phyloP scores from a whole-genome alignment of 441 rosid species.

The Iberis amara region DNA sequence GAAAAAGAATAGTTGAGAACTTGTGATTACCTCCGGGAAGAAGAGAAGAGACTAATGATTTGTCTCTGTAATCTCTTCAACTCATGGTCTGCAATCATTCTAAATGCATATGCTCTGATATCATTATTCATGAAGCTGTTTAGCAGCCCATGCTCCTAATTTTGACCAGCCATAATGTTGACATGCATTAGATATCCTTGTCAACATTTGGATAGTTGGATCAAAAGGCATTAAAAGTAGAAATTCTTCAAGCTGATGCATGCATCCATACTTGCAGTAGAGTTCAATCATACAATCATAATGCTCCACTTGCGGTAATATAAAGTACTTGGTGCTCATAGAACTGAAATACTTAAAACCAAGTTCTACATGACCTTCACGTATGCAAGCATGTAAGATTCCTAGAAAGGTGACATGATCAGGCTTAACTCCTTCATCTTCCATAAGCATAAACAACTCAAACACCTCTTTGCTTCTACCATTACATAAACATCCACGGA shows the following conservation, averaged over 20 bases:
- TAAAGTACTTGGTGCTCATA: constrained; percentile 42
- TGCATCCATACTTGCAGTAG: constrained; percentile 39
- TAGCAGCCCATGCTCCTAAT: constrained; percentile 60
- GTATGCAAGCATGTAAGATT: constrained; percentile 57
- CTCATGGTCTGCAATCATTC: neutral
- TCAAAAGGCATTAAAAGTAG: constrained; percentile 56
- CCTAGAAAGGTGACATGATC: constrained; percentile 64
- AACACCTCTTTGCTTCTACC: constrained; percentile 52
- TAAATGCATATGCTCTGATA: no score
- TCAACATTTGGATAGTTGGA: constrained; percentile 52
- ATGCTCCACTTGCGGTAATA: constrained; percentile 67
- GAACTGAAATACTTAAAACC: constrained; percentile 49
- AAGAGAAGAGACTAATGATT: constrained; percentile 1
- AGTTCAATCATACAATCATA: constrained; percentile 69
- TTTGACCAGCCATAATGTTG: constrained; percentile 33
- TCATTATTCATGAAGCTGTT: constrained; percentile 30
- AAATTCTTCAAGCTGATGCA: constrained; percentile 57
- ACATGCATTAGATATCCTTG: constrained; percentile 44
- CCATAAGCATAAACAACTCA: constrained; percentile 49
- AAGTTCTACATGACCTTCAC: constrained; percentile 42
- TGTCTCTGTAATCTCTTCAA: constrained; percentile 10
- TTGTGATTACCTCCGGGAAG: constrained; percentile 8
- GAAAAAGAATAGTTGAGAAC: neutral
- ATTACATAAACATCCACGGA: constrained; percentile 58
- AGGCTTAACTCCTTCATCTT: constrained; percentile 54